phyloP scores from a whole-genome alignment of 2,329 filamentous ascomycete genomes.

The Pseudogymnoascus sp. region DNA sequence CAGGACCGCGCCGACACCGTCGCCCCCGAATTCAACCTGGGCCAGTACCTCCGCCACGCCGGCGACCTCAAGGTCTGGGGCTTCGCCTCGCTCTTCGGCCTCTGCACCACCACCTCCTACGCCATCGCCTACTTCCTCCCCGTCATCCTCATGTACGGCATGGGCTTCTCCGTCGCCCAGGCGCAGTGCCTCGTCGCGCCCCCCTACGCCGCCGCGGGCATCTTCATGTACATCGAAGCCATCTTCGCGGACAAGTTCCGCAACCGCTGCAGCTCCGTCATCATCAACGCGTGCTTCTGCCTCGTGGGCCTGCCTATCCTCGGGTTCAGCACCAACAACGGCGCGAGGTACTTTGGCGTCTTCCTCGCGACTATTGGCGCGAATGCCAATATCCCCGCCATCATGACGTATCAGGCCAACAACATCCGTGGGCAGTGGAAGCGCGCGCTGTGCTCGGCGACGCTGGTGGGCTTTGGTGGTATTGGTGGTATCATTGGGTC shows the following conservation, averaged over 20 bases:
- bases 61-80: constrained; percentile 50
- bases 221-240: constrained; percentile 35
- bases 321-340: constrained; percentile 40
- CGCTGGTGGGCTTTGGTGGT: constrained; percentile 66
- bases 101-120: constrained; percentile 63
- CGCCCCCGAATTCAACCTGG: constrained; percentile 37
- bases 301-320: constrained; percentile 29
- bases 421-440: constrained; percentile 88
- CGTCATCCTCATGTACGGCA: constrained; percentile 52
- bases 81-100: constrained; percentile 52
- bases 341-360: constrained; percentile 47
- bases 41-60: constrained; percentile 38
- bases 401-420: constrained; percentile 76
- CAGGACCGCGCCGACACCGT: constrained; percentile 45
- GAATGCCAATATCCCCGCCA: constrained; percentile 67
- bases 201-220: constrained; percentile 36
- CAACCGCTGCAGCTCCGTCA: constrained; percentile 40
- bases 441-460: constrained; percentile 68
- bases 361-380: constrained; percentile 39
- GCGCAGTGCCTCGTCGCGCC: constrained; percentile 46
- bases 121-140: constrained; percentile 70
- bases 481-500: constrained; percentile 70
- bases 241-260: constrained; percentile 44
- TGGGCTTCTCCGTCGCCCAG: constrained; percentile 42
- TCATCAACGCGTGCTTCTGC: constrained; percentile 38